Percentiles rank a stretch among this genome's conserved stretches.
These are phyloP conservation scores for Aspergillus eucalypticola DNA, from an alignment of 2,329 filamentous ascomycete species.

Conservation along the genomic window DNA sequence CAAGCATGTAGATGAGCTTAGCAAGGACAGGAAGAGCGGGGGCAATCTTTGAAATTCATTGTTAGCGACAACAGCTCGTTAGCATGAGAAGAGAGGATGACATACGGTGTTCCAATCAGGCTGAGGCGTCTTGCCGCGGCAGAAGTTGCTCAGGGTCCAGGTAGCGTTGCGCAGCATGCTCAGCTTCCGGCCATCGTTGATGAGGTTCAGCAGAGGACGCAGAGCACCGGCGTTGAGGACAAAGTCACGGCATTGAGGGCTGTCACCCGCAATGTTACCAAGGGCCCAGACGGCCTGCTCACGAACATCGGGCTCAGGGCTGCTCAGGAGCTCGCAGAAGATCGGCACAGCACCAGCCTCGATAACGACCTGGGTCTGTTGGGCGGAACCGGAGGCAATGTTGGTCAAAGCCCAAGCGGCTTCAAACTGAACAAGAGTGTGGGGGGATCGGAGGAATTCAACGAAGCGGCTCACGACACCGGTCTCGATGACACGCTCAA, in stretches of 20 bases:
- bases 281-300: constrained; percentile 99
- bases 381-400: constrained; percentile 95
- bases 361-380: constrained; percentile 98
- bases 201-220: constrained; percentile 81
- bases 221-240: constrained; percentile 89
- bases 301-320: constrained; percentile 94
- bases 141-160: constrained; percentile 99
- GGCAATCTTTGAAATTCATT: constrained; percentile 66
- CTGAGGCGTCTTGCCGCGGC: constrained; percentile 98
- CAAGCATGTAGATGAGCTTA: constrained; percentile 97
- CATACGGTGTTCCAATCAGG: constrained; percentile 95
- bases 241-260: constrained; percentile 95
- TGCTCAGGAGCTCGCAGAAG: constrained; percentile 92
- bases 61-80: not conserved
- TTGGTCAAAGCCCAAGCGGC: constrained; percentile 99
- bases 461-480: constrained; percentile 97
- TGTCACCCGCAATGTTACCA: constrained; percentile 98
- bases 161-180: constrained; percentile 99
- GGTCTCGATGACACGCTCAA: constrained; percentile 99
- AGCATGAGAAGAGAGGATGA: constrained; percentile 24
- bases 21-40: constrained; percentile 92
- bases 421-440: constrained; percentile 98
- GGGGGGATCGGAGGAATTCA: constrained; percentile 95
- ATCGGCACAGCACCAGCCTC: constrained; percentile 97
- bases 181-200: constrained; percentile 96